These are phyloP conservation scores for Phallus indusiatus DNA, from an alignment of 768 basidiomycete species.

Conservation along the genomic window DNA sequence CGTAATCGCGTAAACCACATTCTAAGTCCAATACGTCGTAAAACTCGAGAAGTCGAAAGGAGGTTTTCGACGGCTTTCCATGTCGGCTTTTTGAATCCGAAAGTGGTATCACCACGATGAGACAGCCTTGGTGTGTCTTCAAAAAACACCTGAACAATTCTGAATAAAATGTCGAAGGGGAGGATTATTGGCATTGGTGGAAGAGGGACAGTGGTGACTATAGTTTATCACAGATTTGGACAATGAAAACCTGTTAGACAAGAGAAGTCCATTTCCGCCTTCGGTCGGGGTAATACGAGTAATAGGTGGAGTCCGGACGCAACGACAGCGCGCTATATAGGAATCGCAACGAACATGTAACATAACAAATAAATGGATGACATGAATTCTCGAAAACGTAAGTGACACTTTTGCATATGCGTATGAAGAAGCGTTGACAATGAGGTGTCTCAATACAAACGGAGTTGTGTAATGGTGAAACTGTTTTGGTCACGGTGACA, in stretches of 20 bases:
- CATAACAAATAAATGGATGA: too few relatives aligned
- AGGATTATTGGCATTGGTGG: neutral
- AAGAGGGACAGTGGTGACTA: neutral
- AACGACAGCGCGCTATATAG: too few relatives aligned
- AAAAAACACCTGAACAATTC: neutral
- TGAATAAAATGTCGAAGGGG: neutral
- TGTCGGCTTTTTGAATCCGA: neutral
- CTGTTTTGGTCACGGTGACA: too few relatives aligned
- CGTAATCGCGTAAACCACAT: conserved; percentile 2
- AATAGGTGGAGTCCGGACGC: too few relatives aligned
- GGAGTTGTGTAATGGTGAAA: too few relatives aligned
- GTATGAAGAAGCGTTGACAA: too few relatives aligned
- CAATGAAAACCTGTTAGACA: neutral
- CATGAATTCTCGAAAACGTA: too few relatives aligned
- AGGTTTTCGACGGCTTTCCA: conserved; percentile 1
- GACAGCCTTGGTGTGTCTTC: neutral
- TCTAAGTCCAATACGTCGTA: conserved; percentile 1
- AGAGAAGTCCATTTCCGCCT: neutral
- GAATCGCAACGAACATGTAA: too few relatives aligned
- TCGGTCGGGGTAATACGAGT: neutral
- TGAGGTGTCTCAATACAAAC: too few relatives aligned
- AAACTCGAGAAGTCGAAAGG: neutral
- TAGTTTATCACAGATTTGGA: neutral
- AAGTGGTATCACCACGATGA: neutral
- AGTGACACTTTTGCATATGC: too few relatives aligned